Conservation (phyloP, 768 basidiomycete genomes). For the Macrolepiota dolichaula region DNA sequence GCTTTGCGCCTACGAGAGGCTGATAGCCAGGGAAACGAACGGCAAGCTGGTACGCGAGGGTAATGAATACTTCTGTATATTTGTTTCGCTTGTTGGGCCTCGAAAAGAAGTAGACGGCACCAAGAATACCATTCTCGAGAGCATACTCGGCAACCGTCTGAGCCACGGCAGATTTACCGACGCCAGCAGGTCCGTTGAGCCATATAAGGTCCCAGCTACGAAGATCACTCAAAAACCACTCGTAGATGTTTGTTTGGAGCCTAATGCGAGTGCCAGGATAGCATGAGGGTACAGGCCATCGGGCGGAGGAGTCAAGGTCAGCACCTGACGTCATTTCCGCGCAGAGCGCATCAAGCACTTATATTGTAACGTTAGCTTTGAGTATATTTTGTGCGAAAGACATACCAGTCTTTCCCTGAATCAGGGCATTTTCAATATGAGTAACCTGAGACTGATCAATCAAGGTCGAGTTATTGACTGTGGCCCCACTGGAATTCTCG, state of each 20-base stretch:
- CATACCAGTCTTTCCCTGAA: background rate
- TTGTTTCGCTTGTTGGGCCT: no score
- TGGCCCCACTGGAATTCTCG: background rate
- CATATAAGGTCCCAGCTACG: background rate
- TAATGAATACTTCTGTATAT: no score
- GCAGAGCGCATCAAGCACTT: background rate
- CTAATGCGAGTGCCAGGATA: background rate
- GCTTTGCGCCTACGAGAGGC: background rate
- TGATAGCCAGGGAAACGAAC: background rate
- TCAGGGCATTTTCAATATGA: background rate
- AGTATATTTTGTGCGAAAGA: background rate
- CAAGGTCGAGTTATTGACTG: background rate
- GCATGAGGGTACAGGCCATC: background rate
- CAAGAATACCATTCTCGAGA: background rate
- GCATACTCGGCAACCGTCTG: background rate
- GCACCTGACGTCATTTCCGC: background rate
- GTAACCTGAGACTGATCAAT: background rate
- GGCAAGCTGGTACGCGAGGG: no score
- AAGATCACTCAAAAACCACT: background rate
- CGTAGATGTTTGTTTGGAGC: background rate
- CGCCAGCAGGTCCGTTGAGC: background rate
- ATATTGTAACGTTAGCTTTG: background rate
- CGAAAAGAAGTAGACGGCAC: no score
- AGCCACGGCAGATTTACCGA: constrained; percentile 9
- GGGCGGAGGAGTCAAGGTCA: background rate